These are phyloP conservation scores for Bisporella sp. DNA, from an alignment of 2,329 filamentous ascomycete genomes.

Conservation along the genomic window DNA sequence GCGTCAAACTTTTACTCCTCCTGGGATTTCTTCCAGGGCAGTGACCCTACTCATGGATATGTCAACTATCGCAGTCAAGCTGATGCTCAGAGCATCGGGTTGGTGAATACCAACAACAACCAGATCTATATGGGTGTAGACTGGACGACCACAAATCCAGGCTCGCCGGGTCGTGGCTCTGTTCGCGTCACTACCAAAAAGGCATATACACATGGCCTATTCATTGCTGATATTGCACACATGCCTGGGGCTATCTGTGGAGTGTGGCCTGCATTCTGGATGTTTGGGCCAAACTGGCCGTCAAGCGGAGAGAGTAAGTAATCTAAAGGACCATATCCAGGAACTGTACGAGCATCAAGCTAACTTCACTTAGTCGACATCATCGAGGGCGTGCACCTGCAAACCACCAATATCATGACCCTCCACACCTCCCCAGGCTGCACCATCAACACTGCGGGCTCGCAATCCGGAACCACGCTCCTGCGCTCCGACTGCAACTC, in stretches of 20 bases:
- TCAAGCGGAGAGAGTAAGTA: constrained; percentile 46
- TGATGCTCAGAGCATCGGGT: constrained; percentile 44
- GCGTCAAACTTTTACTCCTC: constrained; percentile 35
- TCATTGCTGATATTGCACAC: constrained; percentile 51
- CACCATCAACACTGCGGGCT: constrained; percentile 31
- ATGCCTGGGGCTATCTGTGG: constrained; percentile 51
- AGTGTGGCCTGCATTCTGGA: constrained; percentile 49
- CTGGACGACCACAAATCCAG: constrained; percentile 45
- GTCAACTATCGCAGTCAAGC: constrained; percentile 51
- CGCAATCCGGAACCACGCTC: constrained; percentile 33
- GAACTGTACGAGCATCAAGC: too few species aligned
- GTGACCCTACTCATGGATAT: constrained; percentile 69
- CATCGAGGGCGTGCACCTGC: constrained; percentile 67
- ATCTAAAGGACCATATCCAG: too few species aligned
- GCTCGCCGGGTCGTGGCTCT: constrained; percentile 54
- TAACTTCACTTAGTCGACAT: constrained; percentile 52
- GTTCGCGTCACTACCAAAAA: constrained; percentile 58
- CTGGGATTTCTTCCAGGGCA: constrained; percentile 46
- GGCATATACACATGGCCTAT: constrained; percentile 48
- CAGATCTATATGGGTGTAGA: constrained; percentile 67
- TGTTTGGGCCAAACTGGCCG: constrained; percentile 61
- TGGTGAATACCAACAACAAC: constrained; percentile 35
- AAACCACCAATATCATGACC: constrained; percentile 53
- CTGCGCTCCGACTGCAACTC: constrained; percentile 37
- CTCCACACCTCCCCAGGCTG: constrained; percentile 61